Conservation (phyloP, 106 monocot species). For the Acanthochlamys bracteata region DNA sequence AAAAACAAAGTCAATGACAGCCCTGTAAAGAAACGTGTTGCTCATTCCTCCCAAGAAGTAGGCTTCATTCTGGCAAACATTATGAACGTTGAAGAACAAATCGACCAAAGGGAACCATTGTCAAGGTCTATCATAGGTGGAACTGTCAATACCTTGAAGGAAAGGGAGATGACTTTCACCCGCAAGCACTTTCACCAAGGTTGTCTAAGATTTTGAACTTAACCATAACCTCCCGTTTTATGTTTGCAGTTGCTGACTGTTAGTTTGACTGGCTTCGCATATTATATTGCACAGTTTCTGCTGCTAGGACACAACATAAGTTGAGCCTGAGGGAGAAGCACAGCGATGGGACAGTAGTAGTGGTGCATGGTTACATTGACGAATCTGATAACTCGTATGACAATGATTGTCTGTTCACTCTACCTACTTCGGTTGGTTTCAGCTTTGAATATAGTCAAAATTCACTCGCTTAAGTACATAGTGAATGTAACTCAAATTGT, state of each 20-base stretch:
- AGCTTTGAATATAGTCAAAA: neutral
- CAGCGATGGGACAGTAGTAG: constrained; percentile 60
- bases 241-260: too few species aligned
- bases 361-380: constrained; percentile 65
- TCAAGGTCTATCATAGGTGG: constrained; percentile 67
- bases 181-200: neutral
- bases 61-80: constrained; percentile 26
- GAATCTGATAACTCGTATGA: constrained; percentile 33
- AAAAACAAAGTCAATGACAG: constrained; percentile 55
- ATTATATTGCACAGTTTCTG: constrained; percentile 4
- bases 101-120: constrained; percentile 34
- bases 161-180: constrained; percentile 37
- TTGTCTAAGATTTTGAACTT: too few species aligned
- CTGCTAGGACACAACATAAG: constrained; percentile 14
- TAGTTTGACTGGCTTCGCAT: neutral
- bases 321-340: constrained; percentile 50
- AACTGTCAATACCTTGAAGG: constrained; percentile 53
- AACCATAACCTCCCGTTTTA: too few species aligned
- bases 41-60: constrained; percentile 21
- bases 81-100: constrained; percentile 41
- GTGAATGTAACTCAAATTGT: neutral
- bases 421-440: constrained; percentile 66
- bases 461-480: neutral
- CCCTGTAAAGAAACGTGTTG: constrained; percentile 29
- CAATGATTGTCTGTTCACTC: constrained; percentile 26